Percentiles rank a stretch among this genome's conserved stretches.
Conservation (phyloP, 2,329 filamentous ascomycete genomes). For the Coniella lustricola region DNA sequence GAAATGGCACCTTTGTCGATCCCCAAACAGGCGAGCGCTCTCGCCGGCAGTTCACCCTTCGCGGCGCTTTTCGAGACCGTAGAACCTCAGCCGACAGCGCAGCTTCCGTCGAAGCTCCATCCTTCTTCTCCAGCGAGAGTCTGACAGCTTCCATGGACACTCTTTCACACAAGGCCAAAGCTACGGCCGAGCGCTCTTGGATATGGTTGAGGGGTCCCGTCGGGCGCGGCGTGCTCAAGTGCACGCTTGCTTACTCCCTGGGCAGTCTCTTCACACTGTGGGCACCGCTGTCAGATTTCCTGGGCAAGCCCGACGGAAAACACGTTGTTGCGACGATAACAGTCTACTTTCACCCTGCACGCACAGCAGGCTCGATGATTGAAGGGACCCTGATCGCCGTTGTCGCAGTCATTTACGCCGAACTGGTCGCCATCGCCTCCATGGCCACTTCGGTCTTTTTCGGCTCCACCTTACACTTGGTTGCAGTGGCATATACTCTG, state of each 20-base stretch:
- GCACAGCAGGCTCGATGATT: slow-evolving; percentile 82
- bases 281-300: slow-evolving; percentile 60
- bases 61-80: slow-evolving; percentile 38
- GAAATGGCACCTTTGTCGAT: slow-evolving; percentile 80
- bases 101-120: slow-evolving; percentile 26
- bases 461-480: slow-evolving; percentile 56
- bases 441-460: slow-evolving; percentile 86
- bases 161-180: slow-evolving; percentile 30
- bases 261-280: slow-evolving; percentile 84
- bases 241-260: slow-evolving; percentile 80
- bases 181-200: slow-evolving; percentile 36
- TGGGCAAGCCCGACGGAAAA: slow-evolving; percentile 84
- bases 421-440: slow-evolving; percentile 68
- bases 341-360: slow-evolving; percentile 88
- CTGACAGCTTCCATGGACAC: slow-evolving; percentile 29
- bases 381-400: slow-evolving; percentile 74
- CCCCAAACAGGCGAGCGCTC: slow-evolving; percentile 80
- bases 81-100: slow-evolving; percentile 13
- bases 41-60: slow-evolving; percentile 71
- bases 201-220: slow-evolving; percentile 62
- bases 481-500: slow-evolving; percentile 67
- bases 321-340: slow-evolving; percentile 91
- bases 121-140: slow-evolving; percentile 30
- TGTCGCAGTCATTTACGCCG: slow-evolving; percentile 71
- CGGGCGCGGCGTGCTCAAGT: slow-evolving; percentile 80